phyloP scores from a whole-genome alignment of 2,329 filamentous ascomycete species.

The Calonectria pseudoreteaudii region DNA sequence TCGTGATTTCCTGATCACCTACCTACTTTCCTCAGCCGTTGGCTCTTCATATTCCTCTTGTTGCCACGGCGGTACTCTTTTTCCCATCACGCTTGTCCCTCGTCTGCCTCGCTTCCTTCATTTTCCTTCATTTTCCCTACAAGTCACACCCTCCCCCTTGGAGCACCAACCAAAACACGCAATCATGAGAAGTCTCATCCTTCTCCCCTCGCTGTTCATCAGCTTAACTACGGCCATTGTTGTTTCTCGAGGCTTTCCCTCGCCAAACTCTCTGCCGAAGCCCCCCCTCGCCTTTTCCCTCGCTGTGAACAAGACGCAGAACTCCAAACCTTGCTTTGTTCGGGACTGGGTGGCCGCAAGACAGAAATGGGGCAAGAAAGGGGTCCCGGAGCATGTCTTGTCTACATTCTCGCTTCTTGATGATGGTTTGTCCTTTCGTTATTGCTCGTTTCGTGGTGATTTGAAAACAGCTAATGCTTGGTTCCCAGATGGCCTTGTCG shows the following conservation, averaged over 20 bases:
- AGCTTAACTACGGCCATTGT: slow-evolving; percentile 27
- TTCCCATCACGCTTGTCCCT: not conserved
- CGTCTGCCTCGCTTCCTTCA: not conserved
- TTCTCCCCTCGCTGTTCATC: slow-evolving; percentile 31
- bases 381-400: slow-evolving; percentile 30
- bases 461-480: slow-evolving; percentile 25
- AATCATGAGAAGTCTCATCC: slow-evolving; percentile 32
- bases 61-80: not conserved
- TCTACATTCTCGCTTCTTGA: slow-evolving; percentile 44
- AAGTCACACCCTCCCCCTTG: not conserved
- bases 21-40: not conserved
- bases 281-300: slow-evolving; percentile 44
- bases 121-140: not conserved
- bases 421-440: slow-evolving; percentile 35
- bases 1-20: not conserved
- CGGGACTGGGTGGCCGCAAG: slow-evolving; percentile 49
- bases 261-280: not conserved
- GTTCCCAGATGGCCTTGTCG: slow-evolving; percentile 46
- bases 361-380: slow-evolving; percentile 49
- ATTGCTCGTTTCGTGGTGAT: not conserved
- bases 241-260: slow-evolving; percentile 16
- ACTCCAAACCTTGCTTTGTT: slow-evolving; percentile 46
- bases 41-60: not conserved
- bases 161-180: not conserved
- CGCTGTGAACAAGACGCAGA: slow-evolving; percentile 35